Conservation (phyloP, 306 rosid genomes). For the Ziziphus jujuba region DNA sequence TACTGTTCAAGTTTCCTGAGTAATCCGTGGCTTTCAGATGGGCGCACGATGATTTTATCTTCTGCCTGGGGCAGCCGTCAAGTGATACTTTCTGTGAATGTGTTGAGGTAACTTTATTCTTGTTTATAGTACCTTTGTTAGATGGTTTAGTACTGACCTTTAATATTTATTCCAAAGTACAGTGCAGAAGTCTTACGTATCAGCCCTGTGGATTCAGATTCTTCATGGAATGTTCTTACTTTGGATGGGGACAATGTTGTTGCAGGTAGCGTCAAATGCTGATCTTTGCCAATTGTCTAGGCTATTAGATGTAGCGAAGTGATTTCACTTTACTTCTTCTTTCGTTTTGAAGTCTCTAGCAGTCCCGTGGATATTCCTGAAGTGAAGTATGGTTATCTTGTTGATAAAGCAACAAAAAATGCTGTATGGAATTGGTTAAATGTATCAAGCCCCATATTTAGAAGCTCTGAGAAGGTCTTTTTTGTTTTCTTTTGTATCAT, state of each 20-base stretch:
- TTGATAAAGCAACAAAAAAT: conserved; percentile 46
- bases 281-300: conserved; percentile 17
- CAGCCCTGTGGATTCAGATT: conserved; percentile 65
- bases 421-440: conserved; percentile 75
- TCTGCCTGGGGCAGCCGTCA: conserved; percentile 71
- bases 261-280: conserved; percentile 71
- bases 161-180: conserved; percentile 27
- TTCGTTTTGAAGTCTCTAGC: conserved; percentile 68
- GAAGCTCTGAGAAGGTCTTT: conserved; percentile 78
- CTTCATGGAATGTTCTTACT: conserved; percentile 76
- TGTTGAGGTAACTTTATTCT: conserved; percentile 50
- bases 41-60: conserved; percentile 62
- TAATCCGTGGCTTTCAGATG: conserved; percentile 84
- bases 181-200: conserved; percentile 70
- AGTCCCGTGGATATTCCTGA: conserved; percentile 85
- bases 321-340: conserved; percentile 15
- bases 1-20: conserved; percentile 47
- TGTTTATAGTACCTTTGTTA: conserved; percentile 1
- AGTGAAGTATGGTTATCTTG: conserved; percentile 68
- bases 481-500: conserved; percentile 22
- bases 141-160: conserved; percentile 16
- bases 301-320: background rate
- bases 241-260: conserved; percentile 75
- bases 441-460: conserved; percentile 53
- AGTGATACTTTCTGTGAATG: conserved; percentile 76